Base-by-base conservation (phyloP, 2,329 filamentous ascomycete species). In the Aspergillus latus region DNA sequence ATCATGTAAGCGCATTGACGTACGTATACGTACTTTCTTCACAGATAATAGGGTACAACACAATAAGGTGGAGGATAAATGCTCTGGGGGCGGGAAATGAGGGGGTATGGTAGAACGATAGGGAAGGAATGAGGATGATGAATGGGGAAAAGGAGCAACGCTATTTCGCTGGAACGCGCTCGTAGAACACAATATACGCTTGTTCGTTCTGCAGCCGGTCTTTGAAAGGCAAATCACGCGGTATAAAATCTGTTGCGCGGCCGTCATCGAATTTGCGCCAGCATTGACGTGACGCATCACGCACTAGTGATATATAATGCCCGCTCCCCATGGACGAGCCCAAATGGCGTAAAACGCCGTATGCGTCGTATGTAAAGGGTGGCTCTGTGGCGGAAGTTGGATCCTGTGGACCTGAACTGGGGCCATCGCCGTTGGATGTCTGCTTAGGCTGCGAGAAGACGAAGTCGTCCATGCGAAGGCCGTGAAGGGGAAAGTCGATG, bases 301-400 rank as follows among this genome's bases (percentile, higher is more conserved):
- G 83, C 59, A 89, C 83, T 56, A 88, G 85, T 3, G 86, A 82
- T 52, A 88, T 87, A 71, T 97, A 97, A 73, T 97, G 92, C 0
- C 92, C 92, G 49, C 83, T 84, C 37, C 84, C 83, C 51, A 89
- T 78, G 1, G 81, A 85, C 1, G 76, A 76, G 21, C 92, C 92
- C 3, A 84, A 74, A 71, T 97, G 92, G 59, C 89, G 81, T 52
- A 95, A 84, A 5, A 97, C 88, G 2, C 87, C 93, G 69, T 96
- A 97, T 51, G 89, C 87, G 68, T 96, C 88, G 72, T 97, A 99
- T 4, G 79, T 76, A 67, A 89, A 91, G 0, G 89, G 87, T 0
- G 71, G 70, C 51, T 68, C 76, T 54, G 65, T 76, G 52, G 65
- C 79, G 72, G 54, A 83, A 77, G 49, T 79, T 74, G 36, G 72